Evolutionary conservation across 441 rosid genomes (phyloP), one percentile per base, ranked within the genome.

Genomic region (Brassica hybrid): DNA sequence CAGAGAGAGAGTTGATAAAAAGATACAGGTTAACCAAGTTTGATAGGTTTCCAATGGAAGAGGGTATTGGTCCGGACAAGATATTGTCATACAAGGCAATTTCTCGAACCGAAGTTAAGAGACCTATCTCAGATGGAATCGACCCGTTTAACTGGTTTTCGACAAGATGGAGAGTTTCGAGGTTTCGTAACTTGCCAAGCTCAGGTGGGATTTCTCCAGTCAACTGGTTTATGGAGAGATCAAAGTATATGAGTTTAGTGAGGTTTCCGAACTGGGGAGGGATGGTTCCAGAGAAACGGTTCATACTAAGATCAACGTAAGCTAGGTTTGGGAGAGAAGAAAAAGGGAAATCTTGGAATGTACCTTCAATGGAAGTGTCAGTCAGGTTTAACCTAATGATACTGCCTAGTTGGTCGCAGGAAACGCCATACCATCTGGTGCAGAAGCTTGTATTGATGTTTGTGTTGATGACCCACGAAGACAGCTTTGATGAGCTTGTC

Each of bases 121-220:
- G 88, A 67, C 97, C 92, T 2, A 89, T 21, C 67, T 91, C 83
- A 72, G 84, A 68, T 73, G 86, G 84, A 41, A 83, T 64, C 4
- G 64, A 57, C 16, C 82, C 79, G 2, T 61, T 77, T 18, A 80
- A 63, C 69, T 74, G 62, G 78, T 83, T 83, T 38, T 25, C 19
- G 23, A 67, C 69, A 23, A 82, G 77, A 74, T 82, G 72, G 12
- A 82, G 85, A 65, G 65, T 72, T 65, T 79, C 60, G 0, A 82
- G 79, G 45, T 77, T 73, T n/a, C 2, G 14, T 10, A 73, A 50
- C 11, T 72, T 34, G n/a, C 65, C 30, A 57, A 69, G 54, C 34
- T 34, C 73, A 13, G 27, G 59, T 60, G 67, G 75, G 59, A 72
- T 72, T 43, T 43, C 30, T 16, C 75, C 59, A 1, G 18, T 43